A percentile compares a stretch with the other conserved stretches of the same genome.
Evolutionary conservation across 345 rosid genomes (phyloP).

Genomic region (Eucalyptus polyanthemos): DNA sequence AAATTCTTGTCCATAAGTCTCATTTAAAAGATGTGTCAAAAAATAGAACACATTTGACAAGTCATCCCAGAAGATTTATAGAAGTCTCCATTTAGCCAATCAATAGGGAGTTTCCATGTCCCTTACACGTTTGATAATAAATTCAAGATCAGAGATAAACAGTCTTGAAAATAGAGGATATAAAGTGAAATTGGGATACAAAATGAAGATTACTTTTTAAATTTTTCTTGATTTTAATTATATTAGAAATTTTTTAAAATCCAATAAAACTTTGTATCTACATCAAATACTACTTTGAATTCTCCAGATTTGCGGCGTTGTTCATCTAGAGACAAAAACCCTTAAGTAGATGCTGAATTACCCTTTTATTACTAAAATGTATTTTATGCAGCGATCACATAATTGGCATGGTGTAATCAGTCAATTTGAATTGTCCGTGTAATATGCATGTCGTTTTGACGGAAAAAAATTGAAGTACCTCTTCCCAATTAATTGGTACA

Average conservation of each 20-base stretch:
- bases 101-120: neutral
- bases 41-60: neutral
- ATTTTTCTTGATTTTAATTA: neutral
- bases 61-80: neutral
- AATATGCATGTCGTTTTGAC: neutral
- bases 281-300: neutral
- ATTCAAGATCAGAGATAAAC: neutral
- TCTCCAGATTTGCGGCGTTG: neutral
- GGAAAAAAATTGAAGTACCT: too few species aligned
- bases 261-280: neutral
- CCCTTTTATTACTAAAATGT: too few species aligned
- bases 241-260: neutral
- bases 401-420: too few species aligned
- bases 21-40: rapidly evolving
- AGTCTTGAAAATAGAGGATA: neutral
- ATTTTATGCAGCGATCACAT: too few species aligned
- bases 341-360: neutral
- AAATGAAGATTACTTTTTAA: neutral
- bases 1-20: neutral
- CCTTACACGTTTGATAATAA: neutral
- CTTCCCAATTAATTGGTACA: neutral
- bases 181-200: neutral
- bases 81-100: neutral
- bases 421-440: too few species aligned
- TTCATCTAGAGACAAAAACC: neutral